A percentile compares a stretch with the other conserved stretches of the same genome.
These are phyloP conservation scores for Vaccinium darrowii DNA, from an alignment of 148 eudicot genomes.

Conservation along the genomic window DNA sequence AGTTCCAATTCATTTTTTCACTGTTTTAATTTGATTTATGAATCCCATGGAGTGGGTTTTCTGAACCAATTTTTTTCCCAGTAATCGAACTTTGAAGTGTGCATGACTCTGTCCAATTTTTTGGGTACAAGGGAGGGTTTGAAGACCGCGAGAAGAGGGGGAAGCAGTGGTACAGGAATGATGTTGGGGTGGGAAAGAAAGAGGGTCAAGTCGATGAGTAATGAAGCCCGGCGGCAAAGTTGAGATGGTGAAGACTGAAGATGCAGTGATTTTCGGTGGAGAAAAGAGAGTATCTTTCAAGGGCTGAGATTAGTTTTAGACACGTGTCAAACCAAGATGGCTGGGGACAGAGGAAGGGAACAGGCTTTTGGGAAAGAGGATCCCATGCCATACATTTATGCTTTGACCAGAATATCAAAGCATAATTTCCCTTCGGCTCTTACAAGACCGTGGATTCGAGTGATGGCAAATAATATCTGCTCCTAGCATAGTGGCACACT, in stretches of 20 bases:
- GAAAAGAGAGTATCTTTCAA: no score
- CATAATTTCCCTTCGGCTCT: no score
- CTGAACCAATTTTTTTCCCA: background rate
- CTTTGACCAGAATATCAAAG: no score
- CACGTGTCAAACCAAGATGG: no score
- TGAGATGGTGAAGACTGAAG: background rate
- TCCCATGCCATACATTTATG: no score
- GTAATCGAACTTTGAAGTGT: background rate
- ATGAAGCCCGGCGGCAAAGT: background rate
- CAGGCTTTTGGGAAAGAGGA: no score
- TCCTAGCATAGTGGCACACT: no score
- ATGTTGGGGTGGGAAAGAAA: background rate
- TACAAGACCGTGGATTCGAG: no score
- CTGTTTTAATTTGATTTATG: background rate
- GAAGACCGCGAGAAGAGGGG: background rate
- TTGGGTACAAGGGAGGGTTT: background rate
- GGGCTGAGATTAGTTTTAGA: no score
- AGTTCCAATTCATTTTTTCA: background rate
- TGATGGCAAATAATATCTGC: no score
- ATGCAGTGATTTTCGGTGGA: no score
- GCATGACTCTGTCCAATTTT: background rate
- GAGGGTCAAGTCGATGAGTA: background rate
- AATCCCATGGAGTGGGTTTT: background rate
- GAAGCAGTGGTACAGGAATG: background rate
- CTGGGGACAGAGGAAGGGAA: no score